These are phyloP conservation scores for Ogataea neopini DNA, from an alignment of 805 yeast genomes.

Conservation along the genomic window DNA sequence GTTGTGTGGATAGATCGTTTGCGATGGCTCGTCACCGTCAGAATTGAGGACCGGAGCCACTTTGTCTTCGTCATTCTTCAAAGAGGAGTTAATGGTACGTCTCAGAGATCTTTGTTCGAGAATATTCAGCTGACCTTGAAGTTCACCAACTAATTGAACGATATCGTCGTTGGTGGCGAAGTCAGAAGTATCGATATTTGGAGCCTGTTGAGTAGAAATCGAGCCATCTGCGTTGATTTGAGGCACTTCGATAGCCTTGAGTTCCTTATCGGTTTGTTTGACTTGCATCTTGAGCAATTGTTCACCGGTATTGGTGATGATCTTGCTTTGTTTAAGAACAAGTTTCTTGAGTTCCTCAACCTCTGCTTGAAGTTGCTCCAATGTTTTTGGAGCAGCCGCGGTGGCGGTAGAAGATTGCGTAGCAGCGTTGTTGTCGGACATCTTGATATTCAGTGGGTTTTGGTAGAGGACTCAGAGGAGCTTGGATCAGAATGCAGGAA, in stretches of 20 bases:
- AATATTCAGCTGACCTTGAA: conserved; percentile 82
- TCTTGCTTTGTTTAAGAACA: conserved; percentile 63
- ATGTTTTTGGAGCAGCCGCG: conserved; percentile 6
- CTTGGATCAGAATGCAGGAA: not conserved
- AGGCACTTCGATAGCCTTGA: conserved; percentile 28
- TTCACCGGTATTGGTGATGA: conserved; percentile 77
- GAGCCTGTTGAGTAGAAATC: not conserved
- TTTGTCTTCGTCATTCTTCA: conserved; percentile 40
- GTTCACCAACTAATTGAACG: conserved; percentile 82
- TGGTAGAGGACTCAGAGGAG: not conserved
- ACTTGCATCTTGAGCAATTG: conserved; percentile 73
- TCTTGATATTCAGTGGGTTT: not conserved
- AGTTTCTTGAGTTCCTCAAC: conserved; percentile 52
- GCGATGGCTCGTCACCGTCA: conserved; percentile 72
- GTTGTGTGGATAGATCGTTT: conserved; percentile 57
- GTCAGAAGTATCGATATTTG: conserved; percentile 48
- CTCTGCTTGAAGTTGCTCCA: conserved; percentile 40
- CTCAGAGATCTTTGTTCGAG: conserved; percentile 76
- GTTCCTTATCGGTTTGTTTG: conserved; percentile 43
- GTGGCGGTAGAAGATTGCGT: not conserved
- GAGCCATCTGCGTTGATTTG: conserved; percentile 23
- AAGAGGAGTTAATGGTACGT: conserved; percentile 64
- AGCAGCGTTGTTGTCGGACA: not conserved
- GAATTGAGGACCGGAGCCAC: conserved; percentile 73
- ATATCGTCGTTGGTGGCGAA: conserved; percentile 81